Evolutionary conservation across 1,139 yeast genomes (phyloP), one percentile per base, ranked within the genome.

Genomic region (Pichia sp.): DNA sequence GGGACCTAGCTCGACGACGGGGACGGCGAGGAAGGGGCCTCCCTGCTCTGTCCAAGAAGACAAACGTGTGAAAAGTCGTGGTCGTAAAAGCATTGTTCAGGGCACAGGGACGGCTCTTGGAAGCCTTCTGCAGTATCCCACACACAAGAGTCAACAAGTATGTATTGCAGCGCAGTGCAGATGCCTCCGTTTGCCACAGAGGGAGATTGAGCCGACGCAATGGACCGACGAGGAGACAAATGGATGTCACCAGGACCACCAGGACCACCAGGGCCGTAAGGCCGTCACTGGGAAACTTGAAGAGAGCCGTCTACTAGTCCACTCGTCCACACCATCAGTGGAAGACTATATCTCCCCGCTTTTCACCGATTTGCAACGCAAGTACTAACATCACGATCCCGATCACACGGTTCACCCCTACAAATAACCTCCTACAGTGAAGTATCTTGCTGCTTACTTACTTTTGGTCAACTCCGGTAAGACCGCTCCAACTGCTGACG

Each of bases 401-500:
- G 41, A 17, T 7, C 29, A 7, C 29, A 27, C 3, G 29, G 29
- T 27, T 7, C 17, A 4, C 16, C 24, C 24, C 20, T 10, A 47
- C 29, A 8, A 16, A n/a, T 38, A 14, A 7, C 10, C 31, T 49
- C 3, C 33, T 50, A 55, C 73, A 78, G 83, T 87, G 95, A 87
- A 85, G 83, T 87, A 87, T 83, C 81, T 87, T 78, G 93, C 95
- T 79, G 92, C 95, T 78, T 87, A 87, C 83, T 82, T 87, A 76
- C 83, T 86, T 77, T 84, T 87, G 76, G 87, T 82, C 77, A 87
- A 87, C 75, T 88, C 92, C 75, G 93, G 93, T 75, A 85, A 84
- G 81, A 74, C 86, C 68, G 66, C 87, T 69, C 92, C 93, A 77
- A 76, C 88, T 64, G 84, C 89, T 67, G 77, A 83, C 67, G 87